Evolutionary conservation across 176 grass and related monocot species (phyloP).

Genomic region (Aegilops bicornis): DNA sequence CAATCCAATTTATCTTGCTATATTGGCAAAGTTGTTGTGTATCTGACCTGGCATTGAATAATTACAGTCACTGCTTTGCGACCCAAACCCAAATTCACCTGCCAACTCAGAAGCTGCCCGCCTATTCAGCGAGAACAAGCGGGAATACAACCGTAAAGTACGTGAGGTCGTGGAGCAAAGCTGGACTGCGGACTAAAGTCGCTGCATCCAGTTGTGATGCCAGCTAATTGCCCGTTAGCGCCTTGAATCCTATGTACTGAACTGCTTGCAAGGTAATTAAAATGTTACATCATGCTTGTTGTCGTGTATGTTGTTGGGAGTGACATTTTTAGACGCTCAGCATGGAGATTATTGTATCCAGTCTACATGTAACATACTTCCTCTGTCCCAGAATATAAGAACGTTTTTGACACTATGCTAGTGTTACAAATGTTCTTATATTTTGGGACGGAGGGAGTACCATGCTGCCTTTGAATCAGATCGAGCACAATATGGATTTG

Average conservation of each 20-base stretch:
- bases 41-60: slow-evolving; percentile 6
- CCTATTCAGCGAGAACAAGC: slow-evolving; percentile 93
- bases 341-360: background rate
- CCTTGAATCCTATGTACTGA: background rate
- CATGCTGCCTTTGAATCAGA: background rate
- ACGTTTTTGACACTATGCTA: too few relatives aligned
- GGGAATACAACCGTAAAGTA: slow-evolving; percentile 90
- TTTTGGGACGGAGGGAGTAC: too few relatives aligned
- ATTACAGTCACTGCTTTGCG: slow-evolving; percentile 86
- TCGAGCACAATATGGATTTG: too few relatives aligned
- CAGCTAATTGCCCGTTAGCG: background rate
- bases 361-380: background rate
- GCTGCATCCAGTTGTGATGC: background rate
- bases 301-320: background rate
- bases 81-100: slow-evolving; percentile 92
- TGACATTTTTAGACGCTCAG: background rate
- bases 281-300: background rate
- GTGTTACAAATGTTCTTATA: too few relatives aligned
- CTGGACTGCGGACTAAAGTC: slow-evolving; percentile 84
- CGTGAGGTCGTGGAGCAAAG: slow-evolving; percentile 93
- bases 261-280: slow-evolving; percentile 37
- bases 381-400: too few relatives aligned
- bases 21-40: background rate
- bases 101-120: slow-evolving; percentile 95
- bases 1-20: slow-evolving; percentile 5